A percentile compares a stretch with the other conserved stretches of the same genome.
phyloP scores from a whole-genome alignment of 495 filamentous ascomycete genomes.

The Penicillium soppii region DNA sequence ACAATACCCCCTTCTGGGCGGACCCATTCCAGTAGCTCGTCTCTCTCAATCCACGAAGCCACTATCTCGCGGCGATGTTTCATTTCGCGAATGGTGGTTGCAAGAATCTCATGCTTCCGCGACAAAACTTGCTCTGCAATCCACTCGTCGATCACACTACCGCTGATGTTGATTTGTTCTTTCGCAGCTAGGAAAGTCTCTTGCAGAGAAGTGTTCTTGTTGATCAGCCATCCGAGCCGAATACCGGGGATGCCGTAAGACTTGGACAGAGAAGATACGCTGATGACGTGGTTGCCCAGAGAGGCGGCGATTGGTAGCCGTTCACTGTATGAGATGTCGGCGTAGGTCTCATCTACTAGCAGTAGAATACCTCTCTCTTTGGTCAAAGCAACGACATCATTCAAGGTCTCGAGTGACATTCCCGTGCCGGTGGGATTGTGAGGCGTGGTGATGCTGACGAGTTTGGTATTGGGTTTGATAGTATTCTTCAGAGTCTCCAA shows the following conservation, averaged over 20 bases:
- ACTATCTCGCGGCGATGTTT: neutral
- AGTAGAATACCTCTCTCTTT: neutral
- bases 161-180: slow-evolving; percentile 4
- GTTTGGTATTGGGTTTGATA: neutral
- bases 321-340: neutral
- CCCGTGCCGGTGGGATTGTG: neutral
- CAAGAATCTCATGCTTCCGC: neutral
- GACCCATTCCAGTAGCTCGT: neutral
- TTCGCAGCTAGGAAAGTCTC: neutral
- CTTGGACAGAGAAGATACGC: slow-evolving; percentile 1
- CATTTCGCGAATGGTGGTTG: neutral
- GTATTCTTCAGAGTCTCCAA: neutral
- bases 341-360: neutral
- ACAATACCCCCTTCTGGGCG: neutral
- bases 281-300: neutral
- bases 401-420: neutral
- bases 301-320: neutral
- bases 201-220: neutral
- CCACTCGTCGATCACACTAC: slow-evolving; percentile 1
- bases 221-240: neutral
- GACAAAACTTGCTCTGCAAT: neutral
- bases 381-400: neutral
- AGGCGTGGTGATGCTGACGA: neutral
- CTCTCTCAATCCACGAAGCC: neutral
- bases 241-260: neutral